phyloP scores from a whole-genome alignment of 306 rosid species.

The Glycyrrhiza uralensis region DNA sequence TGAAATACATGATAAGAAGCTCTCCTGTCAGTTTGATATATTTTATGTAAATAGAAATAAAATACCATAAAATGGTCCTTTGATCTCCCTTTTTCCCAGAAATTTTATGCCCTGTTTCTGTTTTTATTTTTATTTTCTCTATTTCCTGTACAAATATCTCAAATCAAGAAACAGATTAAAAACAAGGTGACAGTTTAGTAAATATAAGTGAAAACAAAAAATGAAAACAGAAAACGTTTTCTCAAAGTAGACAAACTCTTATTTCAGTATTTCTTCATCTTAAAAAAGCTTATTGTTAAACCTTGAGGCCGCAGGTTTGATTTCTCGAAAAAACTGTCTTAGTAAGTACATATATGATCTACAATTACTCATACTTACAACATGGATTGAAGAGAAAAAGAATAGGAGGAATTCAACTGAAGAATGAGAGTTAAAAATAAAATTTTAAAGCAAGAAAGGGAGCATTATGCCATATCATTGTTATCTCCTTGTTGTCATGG shows the following conservation, averaged over 20 bases:
- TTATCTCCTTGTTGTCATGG: slow-evolving; percentile 30
- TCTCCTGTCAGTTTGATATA: background rate
- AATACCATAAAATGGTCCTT: slow-evolving; percentile 7
- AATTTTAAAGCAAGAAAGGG: slow-evolving; percentile 28
- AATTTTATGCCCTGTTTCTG: no score
- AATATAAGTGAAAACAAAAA: no score
- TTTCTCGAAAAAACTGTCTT: slow-evolving; percentile 12
- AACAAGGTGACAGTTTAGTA: no score
- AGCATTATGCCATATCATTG: slow-evolving; percentile 32
- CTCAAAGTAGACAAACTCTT: no score
- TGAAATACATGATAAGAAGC: slow-evolving; percentile 5
- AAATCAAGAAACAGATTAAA: no score
- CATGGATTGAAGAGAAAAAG: slow-evolving; percentile 37
- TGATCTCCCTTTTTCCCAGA: slow-evolving; percentile 8
- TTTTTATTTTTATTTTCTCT: no score
- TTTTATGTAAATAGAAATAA: background rate
- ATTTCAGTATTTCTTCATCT: slow-evolving; percentile 17
- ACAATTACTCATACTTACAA: slow-evolving; percentile 37
- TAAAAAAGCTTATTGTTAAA: slow-evolving; percentile 14
- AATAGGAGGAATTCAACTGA: slow-evolving; percentile 42
- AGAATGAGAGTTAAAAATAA: slow-evolving; percentile 32
- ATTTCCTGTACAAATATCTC: no score
- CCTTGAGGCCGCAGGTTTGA: slow-evolving; percentile 21
- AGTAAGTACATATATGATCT: slow-evolving; percentile 25
- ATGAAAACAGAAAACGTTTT: no score